Base-by-base conservation (phyloP, 1,139 yeast species). In the Yamadazyma dushanensis region DNA sequence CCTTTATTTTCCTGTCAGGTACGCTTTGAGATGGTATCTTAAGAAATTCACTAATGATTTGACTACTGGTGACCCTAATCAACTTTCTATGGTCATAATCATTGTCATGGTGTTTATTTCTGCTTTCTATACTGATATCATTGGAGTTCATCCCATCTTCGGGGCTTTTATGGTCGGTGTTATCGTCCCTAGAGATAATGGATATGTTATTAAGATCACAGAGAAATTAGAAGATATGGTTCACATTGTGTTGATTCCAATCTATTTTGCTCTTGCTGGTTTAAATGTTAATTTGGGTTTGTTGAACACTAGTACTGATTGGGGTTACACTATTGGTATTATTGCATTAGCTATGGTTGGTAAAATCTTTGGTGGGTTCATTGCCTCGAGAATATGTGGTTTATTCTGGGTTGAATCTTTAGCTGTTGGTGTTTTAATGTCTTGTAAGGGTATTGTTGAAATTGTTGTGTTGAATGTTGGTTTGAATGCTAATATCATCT, bases 361-460 rank as follows among this genome's bases (percentile, higher is more conserved):
- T 10, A 85, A 85, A 51, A 59, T 83, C 7, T 46, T 64, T 26
- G 89, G 92, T 11, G 92, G 92, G 1, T 63, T 77, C 29, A 41
- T 80, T 8, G 81, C 83, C 27, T 83, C 89, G 1, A 78, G 70
- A 46, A 46, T 77, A 26, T 73, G 73, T 53, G 84, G 83, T 3
- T 61, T 84, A 34, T 66, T 70, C 33, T 80, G 84, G 83, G 73
- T 88, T 50, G 92, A 84, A 54, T 76, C 88, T 2, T 57, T 80
- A 23, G 72, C 89, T 1, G 90, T 83, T 23, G 94, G 94, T 36
- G 75, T 83, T n/a, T 69, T 85, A 47, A 84, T 85, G 92, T 83
- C 90, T 8, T 85, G 95, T 69, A 85, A 85, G 57, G 95, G 95
- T 59, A 83, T 83, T 46, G 90, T 83, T 21, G 90, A 83, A 58